Base-by-base conservation (phyloP, 169 alveolate species). In the Ichthyophthirius multifiliis region DNA sequence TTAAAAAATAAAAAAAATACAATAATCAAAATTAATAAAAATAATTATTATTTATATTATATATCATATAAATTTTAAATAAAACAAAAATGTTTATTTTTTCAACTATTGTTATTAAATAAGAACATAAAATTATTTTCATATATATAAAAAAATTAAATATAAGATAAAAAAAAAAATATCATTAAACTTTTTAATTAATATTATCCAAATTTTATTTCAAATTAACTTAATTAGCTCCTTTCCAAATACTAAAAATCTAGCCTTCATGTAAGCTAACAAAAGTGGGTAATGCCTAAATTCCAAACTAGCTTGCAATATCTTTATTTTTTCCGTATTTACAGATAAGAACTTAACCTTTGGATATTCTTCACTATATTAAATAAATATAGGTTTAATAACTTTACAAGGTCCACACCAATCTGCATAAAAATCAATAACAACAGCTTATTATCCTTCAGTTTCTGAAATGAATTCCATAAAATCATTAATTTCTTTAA, bases 401-500 rank as follows among this genome's bases (percentile, higher is more conserved):
- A 34, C 34, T 44, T 75, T 39, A 34, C 85, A 83, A 32, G 89
- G 85, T 1, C 85, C 83, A 45, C 89, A 83, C 84, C 78, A 67
- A 30, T 83, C 84, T 18, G 85, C 75, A 23, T 76, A 76, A 41
- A 75, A 83, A 30, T 83, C 84, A 18, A 83, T 55, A 15, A 83
- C 27, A 0, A 48, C 44, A 15, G 83, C 76, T 41, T 44, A 67
- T 10, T 71, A 23, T 0, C 48, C 30, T 3, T 65, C 76, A 47
- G 74, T 64, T 5, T 43, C 63, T 9, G 71, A 74, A 37, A 81
- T 71, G 6, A 32, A 44, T 27, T 71, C 63, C 3, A 81, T 20
- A 7, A n/a, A 48, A 45, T 65, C 65, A 16, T 27, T 6, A 4
- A 55, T 12, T 23, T 81, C 86, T 48, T 46, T 76, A 39, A 81